These are phyloP conservation scores for Melampsora abietis-canadensis DNA, from an alignment of 1,284 basidiomycete genomes.

Conservation along the genomic window DNA sequence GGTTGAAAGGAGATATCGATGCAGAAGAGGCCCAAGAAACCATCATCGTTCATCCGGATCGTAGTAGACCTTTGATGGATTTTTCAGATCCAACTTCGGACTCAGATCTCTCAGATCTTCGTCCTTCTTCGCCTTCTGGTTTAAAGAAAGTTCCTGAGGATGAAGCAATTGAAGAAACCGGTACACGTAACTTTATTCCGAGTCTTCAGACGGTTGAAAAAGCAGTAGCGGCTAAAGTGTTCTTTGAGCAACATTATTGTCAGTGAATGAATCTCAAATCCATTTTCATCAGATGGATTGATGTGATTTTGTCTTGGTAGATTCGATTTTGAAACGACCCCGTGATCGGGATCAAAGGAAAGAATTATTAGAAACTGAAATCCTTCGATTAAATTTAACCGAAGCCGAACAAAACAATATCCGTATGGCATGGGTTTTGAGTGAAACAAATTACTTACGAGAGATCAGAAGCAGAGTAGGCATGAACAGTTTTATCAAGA, in stretches of 20 bases:
- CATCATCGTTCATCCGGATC: slow-evolving; percentile 64
- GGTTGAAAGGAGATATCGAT: neutral
- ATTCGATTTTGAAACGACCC: slow-evolving; percentile 65
- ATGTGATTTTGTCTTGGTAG: neutral
- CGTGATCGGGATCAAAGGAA: slow-evolving; percentile 78
- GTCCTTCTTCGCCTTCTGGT: neutral
- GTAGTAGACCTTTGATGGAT: slow-evolving; percentile 62
- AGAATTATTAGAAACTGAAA: slow-evolving; percentile 79
- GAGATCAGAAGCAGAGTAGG: slow-evolving; percentile 77
- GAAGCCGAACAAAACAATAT: slow-evolving; percentile 69
- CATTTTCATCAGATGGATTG: slow-evolving; percentile 1
- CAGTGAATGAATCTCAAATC: too few species aligned
- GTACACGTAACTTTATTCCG: slow-evolving; percentile 61
- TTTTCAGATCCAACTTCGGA: slow-evolving; percentile 46
- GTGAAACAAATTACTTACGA: slow-evolving; percentile 83
- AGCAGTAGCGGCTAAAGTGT: slow-evolving; percentile 85
- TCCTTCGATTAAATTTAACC: slow-evolving; percentile 68
- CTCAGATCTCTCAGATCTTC: slow-evolving; percentile 12
- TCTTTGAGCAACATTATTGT: slow-evolving; percentile 91
- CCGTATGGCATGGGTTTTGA: slow-evolving; percentile 72
- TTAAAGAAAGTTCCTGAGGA: slow-evolving; percentile 6
- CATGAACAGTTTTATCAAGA: slow-evolving; percentile 76
- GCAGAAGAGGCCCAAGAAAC: slow-evolving; percentile 54
- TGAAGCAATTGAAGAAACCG: slow-evolving; percentile 14
- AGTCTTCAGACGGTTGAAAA: slow-evolving; percentile 87